These are phyloP conservation scores for Malbranchea zuffiana DNA, from an alignment of 2,329 filamentous ascomycete genomes.

Conservation along the genomic window DNA sequence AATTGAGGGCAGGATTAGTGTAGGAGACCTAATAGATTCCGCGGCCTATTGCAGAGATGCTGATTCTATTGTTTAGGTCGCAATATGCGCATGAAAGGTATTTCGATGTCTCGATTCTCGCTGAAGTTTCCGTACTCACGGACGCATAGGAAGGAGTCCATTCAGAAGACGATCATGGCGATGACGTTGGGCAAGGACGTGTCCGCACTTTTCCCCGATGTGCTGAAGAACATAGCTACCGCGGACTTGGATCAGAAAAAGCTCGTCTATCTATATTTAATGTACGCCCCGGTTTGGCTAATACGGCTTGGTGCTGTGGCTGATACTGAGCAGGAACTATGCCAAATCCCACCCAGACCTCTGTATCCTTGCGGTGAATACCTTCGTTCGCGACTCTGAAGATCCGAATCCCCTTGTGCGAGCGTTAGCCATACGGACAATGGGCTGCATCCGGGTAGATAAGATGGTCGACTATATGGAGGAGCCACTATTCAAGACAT, in stretches of 20 bases:
- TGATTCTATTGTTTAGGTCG: conserved; percentile 47
- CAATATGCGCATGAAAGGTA: conserved; percentile 96
- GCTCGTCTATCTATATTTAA: conserved; percentile 94
- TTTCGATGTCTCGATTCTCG: conserved; percentile 10
- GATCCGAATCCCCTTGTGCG: conserved; percentile 93
- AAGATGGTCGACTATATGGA: conserved; percentile 99
- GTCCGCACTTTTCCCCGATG: conserved; percentile 90
- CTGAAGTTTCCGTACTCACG: conserved; percentile 20
- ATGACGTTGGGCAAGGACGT: conserved; percentile 99
- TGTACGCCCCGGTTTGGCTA: conserved; percentile 43
- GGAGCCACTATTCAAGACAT: conserved; percentile 86
- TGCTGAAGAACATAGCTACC: conserved; percentile 97
- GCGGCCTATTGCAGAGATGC: conserved; percentile 16
- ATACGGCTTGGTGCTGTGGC: not conserved
- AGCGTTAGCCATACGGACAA: conserved; percentile 90
- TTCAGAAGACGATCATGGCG: conserved; percentile 99
- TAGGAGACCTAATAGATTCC: conserved; percentile 24
- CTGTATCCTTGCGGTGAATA: conserved; percentile 97
- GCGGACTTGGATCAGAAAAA: conserved; percentile 96
- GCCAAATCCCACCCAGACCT: conserved; percentile 97
- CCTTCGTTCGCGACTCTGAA: conserved; percentile 97
- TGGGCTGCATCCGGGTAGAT: conserved; percentile 96
- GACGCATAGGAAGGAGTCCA: conserved; percentile 70
- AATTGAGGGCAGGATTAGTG: conserved; percentile 84
- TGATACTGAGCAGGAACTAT: conserved; percentile 64